Evolutionary conservation across 2,329 filamentous ascomycete species (phyloP).

Genomic region (Sporothrix pseudoabietina): DNA sequence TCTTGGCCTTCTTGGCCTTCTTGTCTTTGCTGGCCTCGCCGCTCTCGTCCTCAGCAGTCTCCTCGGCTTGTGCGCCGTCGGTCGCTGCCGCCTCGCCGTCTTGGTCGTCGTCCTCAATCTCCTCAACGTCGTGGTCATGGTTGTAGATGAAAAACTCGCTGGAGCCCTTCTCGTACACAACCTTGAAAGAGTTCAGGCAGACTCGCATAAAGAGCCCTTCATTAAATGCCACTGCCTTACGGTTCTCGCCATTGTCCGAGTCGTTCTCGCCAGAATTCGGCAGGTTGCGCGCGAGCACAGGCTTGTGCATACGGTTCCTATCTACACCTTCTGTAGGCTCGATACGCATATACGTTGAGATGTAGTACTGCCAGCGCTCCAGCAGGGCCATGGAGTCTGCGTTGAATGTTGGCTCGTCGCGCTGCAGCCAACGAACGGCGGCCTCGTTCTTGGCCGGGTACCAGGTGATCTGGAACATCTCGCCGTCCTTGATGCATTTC

Average conservation of each 20-base stretch:
- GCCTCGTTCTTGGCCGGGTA: constrained; percentile 69
- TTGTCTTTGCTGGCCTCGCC: neutral
- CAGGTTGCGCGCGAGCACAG: constrained; percentile 71
- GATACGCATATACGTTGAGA: constrained; percentile 84
- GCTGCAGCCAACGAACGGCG: constrained; percentile 69
- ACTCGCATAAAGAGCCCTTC: constrained; percentile 73
- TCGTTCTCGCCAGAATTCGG: constrained; percentile 63
- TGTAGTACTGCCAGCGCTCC: constrained; percentile 91
- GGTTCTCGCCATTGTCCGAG: constrained; percentile 63
- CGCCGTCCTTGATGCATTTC: constrained; percentile 88
- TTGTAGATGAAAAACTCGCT: constrained; percentile 74
- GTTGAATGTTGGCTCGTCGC: constrained; percentile 76
- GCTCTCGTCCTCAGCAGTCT: neutral
- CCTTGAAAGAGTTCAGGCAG: constrained; percentile 76
- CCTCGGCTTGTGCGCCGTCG: neutral
- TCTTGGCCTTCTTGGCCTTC: neutral
- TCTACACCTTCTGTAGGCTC: constrained; percentile 83
- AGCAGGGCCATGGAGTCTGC: constrained; percentile 83
- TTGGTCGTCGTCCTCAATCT: constrained; percentile 26
- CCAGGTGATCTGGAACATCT: constrained; percentile 88
- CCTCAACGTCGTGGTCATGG: constrained; percentile 63
- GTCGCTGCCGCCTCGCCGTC: constrained; percentile 1
- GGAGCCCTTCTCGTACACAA: constrained; percentile 72
- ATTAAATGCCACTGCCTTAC: constrained; percentile 61
- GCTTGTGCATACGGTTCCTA: constrained; percentile 65